A percentile compares a stretch with the other conserved stretches of the same genome.
phyloP scores from a whole-genome alignment of 139 green algal genomes.

The Protoeuglena noctilucae region DNA sequence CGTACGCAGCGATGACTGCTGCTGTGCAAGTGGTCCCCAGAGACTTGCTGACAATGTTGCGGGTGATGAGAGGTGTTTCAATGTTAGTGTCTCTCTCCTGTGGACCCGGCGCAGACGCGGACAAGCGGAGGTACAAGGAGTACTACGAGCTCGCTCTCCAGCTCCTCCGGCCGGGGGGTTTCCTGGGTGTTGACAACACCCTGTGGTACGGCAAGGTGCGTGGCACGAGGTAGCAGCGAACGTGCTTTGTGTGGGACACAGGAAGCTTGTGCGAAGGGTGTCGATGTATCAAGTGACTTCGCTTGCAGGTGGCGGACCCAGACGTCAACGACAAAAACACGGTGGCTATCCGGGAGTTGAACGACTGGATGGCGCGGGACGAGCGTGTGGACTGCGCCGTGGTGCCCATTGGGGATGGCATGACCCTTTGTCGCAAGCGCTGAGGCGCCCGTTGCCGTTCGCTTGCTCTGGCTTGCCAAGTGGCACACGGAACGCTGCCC shows the following conservation, averaged over 20 bases:
- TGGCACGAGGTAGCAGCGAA: too few relatives aligned
- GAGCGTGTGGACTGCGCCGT: slow-evolving; percentile 44
- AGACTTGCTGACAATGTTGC: too few relatives aligned
- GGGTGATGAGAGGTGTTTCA: too few relatives aligned
- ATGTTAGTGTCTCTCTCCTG: too few relatives aligned
- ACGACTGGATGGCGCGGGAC: slow-evolving; percentile 45
- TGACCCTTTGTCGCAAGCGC: slow-evolving; percentile 57
- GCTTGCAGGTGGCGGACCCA: slow-evolving; percentile 40
- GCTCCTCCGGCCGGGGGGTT: slow-evolving; percentile 63
- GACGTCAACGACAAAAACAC: slow-evolving; percentile 38
- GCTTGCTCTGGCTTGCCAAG: too few relatives aligned
- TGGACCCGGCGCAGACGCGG: slow-evolving; percentile 53
- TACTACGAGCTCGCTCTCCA: slow-evolving; percentile 76
- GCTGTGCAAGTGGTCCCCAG: too few relatives aligned
- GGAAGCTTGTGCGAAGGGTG: too few relatives aligned
- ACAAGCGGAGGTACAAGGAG: slow-evolving; percentile 63
- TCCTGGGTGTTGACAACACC: slow-evolving; percentile 87
- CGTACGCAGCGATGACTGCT: too few relatives aligned
- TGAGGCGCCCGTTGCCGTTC: too few relatives aligned
- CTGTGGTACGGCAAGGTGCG: slow-evolving; percentile 42
- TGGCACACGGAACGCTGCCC: too few relatives aligned
- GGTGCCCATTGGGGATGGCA: slow-evolving; percentile 68
- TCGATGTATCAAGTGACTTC: not conserved
- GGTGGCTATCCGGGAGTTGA: slow-evolving; percentile 51
- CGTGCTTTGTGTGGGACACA: too few relatives aligned